These are phyloP conservation scores for Populus simonii DNA, from an alignment of 345 rosid species.

Conservation along the genomic window DNA sequence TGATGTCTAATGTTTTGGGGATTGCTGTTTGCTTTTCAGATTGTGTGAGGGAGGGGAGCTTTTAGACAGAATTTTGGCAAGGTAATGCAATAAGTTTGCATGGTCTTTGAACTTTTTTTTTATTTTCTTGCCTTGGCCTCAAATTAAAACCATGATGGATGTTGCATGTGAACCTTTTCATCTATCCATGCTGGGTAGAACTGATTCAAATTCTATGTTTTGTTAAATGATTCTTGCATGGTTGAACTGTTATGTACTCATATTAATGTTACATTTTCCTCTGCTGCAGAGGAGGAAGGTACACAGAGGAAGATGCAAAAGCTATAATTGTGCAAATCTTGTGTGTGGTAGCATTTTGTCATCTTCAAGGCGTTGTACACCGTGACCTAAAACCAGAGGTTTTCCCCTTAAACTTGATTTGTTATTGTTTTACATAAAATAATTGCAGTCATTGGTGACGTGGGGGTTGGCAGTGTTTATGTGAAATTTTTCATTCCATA, in stretches of 20 bases:
- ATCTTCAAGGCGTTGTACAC: slow-evolving; percentile 96
- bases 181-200: not conserved
- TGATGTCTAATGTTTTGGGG: slow-evolving; percentile 10
- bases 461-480: not conserved
- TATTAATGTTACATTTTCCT: not conserved
- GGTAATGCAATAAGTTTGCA: slow-evolving; percentile 36
- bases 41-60: slow-evolving; percentile 98
- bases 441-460: not conserved
- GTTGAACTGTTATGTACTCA: slow-evolving; percentile 5
- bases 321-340: slow-evolving; percentile 69
- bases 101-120: not conserved
- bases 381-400: slow-evolving; percentile 99
- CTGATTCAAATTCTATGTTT: not conserved
- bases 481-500: not conserved
- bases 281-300: slow-evolving; percentile 82
- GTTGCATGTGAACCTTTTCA: not conserved
- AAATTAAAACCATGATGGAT: not conserved
- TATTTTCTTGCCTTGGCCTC: not conserved
- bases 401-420: slow-evolving; percentile 11
- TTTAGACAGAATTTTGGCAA: slow-evolving; percentile 81
- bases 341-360: slow-evolving; percentile 82
- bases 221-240: not conserved
- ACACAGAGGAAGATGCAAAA: slow-evolving; percentile 85
- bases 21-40: slow-evolving; percentile 41
- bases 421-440: not conserved